Conservation (phyloP, 1,139 yeast genomes). For the Blastobotrys proliferans region DNA sequence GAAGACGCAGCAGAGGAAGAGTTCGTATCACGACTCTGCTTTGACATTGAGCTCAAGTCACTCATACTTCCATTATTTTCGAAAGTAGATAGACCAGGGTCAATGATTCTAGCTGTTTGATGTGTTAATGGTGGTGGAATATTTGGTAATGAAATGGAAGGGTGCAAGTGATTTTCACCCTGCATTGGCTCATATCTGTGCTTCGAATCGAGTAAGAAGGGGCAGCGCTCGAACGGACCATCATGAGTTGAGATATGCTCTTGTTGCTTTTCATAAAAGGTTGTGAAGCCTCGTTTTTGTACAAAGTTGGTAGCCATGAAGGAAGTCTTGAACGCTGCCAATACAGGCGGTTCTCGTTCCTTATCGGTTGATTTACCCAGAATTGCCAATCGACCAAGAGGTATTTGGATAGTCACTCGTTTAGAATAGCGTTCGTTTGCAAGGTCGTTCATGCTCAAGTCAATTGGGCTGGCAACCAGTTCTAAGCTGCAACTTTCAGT, state of each 20-base stretch:
- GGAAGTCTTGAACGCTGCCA: conserved; percentile 49
- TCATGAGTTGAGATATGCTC: conserved; percentile 67
- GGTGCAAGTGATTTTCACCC: conserved; percentile 41
- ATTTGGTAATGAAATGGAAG: conserved; percentile 62
- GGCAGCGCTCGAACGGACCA: conserved; percentile 75
- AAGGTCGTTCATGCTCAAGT: conserved; percentile 59
- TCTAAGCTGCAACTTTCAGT: conserved; percentile 34
- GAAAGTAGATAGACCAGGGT: conserved; percentile 20
- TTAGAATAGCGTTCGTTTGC: conserved; percentile 64
- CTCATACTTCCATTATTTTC: too few species aligned
- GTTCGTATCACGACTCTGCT: conserved; percentile 4
- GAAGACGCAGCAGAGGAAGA: not conserved
- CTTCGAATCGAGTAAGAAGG: conserved; percentile 59
- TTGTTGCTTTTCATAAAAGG: conserved; percentile 53
- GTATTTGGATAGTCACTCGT: conserved; percentile 49
- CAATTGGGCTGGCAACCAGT: conserved; percentile 35
- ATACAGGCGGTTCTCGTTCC: conserved; percentile 14
- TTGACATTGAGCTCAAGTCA: conserved; percentile 19
- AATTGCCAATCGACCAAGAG: conserved; percentile 40
- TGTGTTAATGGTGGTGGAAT: conserved; percentile 58
- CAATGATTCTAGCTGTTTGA: conserved; percentile 26
- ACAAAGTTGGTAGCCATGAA: conserved; percentile 56
- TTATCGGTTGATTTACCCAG: conserved; percentile 22
- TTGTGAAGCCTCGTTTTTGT: conserved; percentile 48
- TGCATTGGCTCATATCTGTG: conserved; percentile 44